phyloP scores from a whole-genome alignment of 352 stramenopile genomes.

The Phytopythium litorale region DNA sequence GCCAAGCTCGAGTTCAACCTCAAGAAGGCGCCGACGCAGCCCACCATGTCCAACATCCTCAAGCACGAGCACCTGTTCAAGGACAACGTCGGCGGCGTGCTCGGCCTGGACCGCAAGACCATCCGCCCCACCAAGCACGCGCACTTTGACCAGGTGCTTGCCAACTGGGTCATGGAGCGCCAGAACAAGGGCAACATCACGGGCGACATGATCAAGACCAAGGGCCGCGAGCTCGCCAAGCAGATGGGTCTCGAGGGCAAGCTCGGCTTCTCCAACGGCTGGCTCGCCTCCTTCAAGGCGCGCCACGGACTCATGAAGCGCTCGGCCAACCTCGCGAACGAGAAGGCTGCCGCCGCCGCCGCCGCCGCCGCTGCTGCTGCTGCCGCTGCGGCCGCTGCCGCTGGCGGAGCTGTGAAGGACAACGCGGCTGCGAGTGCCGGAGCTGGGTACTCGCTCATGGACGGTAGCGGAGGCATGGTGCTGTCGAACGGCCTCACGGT shows the following conservation, averaged over 20 bases:
- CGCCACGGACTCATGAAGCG: conserved; percentile 80
- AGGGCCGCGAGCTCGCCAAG: conserved; percentile 75
- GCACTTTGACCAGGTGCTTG: conserved; percentile 81
- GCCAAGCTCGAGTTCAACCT: conserved; percentile 89
- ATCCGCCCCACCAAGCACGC: conserved; percentile 71
- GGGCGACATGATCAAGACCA: conserved; percentile 87
- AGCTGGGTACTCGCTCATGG: conserved; percentile 32
- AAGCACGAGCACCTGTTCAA: conserved; percentile 87
- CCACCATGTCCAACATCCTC: conserved; percentile 82
- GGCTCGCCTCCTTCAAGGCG: conserved; percentile 82
- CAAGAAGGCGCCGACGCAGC: conserved; percentile 74
- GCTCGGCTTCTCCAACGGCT: conserved; percentile 84
- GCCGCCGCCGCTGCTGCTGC: neutral
- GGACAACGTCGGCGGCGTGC: conserved; percentile 74
- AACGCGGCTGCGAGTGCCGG: neutral
- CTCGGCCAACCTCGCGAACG: conserved; percentile 29
- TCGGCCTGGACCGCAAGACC: conserved; percentile 81
- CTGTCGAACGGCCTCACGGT: conserved; percentile 40
- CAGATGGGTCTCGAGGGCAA: conserved; percentile 83
- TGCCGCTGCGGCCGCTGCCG: neutral
- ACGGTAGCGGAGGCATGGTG: conserved; percentile 45
- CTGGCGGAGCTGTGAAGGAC: conserved; percentile 15
- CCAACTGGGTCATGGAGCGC: conserved; percentile 88
- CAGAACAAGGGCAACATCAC: conserved; percentile 88
- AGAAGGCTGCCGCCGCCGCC: conserved; percentile 18